Evolutionary conservation across 2,329 filamentous ascomycete species (phyloP), one percentile per base, ranked within the genome.

Genomic region (Pseudogymnoascus sp.): DNA sequence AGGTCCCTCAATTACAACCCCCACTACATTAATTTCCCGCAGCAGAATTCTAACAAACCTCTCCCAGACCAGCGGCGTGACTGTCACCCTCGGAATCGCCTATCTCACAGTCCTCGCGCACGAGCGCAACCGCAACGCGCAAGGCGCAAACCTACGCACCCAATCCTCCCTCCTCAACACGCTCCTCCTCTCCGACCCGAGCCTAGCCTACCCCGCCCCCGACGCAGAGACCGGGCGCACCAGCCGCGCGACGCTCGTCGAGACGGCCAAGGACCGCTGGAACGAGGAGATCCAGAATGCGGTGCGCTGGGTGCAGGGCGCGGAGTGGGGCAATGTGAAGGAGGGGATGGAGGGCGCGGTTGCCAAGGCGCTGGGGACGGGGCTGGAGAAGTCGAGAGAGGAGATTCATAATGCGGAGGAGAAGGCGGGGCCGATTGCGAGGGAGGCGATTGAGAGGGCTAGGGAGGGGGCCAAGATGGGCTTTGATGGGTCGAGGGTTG

Each of bases 201-300:
- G 78, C 64, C 35, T 42, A 5, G 35, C 33, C 6, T 65, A 70
- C 19, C 77, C 77, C 21, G 76, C 78, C 9, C 76, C 77, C 8
- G 78, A 80, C 10, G 77, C 80, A 47, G 80, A 84, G 70, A 74
- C 79, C 40, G 79, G 80, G 57, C 77, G 79, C 38, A 75, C 82
- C 61, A 78, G 83, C 68, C 78, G 82, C 66, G 79, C 81, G 28
- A 80, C 80, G 59, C 77, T 89, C 60, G 73, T 86, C 62, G 88
- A 92, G 72, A 78, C 84, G 36, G 80, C 87, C 69, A 93, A 93
- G 78, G 87, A 90, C 71, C 80, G 84, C 65, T 93, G 90, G 90
- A 93, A 95, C 74, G 76, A 82, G 61, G 89, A 93, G 75, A 76
- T 93, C 36, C 83, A 88, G 73, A 79, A 80, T 65, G 81, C 87